These are phyloP conservation scores for Acanthamoeba castellanii DNA, from an alignment of 208 protist species.

Conservation along the genomic window DNA sequence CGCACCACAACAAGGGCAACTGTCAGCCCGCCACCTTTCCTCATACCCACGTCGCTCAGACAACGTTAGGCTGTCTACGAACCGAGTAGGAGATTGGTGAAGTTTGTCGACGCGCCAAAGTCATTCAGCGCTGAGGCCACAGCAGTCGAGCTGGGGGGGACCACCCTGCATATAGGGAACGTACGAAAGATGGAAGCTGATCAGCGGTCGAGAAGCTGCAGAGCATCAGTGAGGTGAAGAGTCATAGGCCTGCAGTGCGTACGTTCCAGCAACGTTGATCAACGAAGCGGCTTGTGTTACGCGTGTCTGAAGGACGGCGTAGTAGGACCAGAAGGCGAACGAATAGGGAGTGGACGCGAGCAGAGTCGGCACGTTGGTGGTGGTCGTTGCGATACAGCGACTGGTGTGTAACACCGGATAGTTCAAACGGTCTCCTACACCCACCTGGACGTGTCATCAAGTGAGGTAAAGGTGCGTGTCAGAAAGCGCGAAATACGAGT, in stretches of 20 bases:
- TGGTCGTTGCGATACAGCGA: neutral
- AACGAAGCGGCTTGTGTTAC: neutral
- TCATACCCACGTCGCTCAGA: no score
- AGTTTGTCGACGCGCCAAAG: neutral
- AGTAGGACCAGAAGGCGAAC: neutral
- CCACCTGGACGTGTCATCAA: neutral
- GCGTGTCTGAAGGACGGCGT: neutral
- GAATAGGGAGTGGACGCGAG: neutral
- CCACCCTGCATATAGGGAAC: neutral
- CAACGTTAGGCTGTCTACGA: no score
- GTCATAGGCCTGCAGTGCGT: no score
- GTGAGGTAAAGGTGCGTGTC: neutral
- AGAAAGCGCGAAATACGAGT: no score
- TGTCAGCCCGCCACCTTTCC: no score
- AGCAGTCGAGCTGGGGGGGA: neutral
- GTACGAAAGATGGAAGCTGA: fast-evolving
- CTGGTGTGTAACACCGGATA: neutral
- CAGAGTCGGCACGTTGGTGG: neutral
- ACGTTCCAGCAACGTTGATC: neutral
- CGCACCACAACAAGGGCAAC: no score
- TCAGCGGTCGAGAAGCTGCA: no score
- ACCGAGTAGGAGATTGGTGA: neutral
- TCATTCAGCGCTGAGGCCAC: neutral
- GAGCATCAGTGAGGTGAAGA: neutral
- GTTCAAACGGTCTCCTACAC: neutral